Evolutionary conservation across 345 rosid species (phyloP), one percentile per base, ranked within the genome.

Genomic region (Gossypium mustelinum): DNA sequence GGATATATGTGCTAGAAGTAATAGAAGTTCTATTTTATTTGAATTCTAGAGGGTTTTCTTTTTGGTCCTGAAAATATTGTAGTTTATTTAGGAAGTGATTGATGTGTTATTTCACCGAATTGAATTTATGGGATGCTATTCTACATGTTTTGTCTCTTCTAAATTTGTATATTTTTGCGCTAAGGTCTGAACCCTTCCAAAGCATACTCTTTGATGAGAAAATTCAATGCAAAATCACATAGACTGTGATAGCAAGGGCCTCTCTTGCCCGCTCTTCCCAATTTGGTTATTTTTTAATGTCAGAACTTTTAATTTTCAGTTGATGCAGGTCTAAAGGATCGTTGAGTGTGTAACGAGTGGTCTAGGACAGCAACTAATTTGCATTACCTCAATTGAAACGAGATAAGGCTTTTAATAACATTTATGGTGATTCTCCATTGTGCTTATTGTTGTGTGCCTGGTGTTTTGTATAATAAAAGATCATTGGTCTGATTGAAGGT

Each of bases 271-370:
- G 2, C 13, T 25, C 72, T 68, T 2, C 44, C 44, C 44, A 68
- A 34, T 50, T 68, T 68, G 44, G 44, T 68, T 16, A 16, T 25
- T 25, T 58, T 50, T 68, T 25, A 24, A 50, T 8, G 58, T 50
- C 10, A 9, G 20, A 50, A 68, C 14, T 9, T 27, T 50, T 50
- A 25, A 50, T 27, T 51, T 68, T 50, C 9, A 1, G 16, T 25
- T 50, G 59, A 50, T 68, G 73, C 73, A 68, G 73, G 73, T 69
- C 73, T 68, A 16, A 54, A 68, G 57, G 57, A 24, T 68, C 58
- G 22, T 27, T 0, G 44, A 25, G 43, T 10, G 9, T 20, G 29
- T 8, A 4, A 50, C 11, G 44, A 48, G 18, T 20, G 57, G 16
- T 50, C 39, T 27, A 24, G 59, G 4, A 41, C 55, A 47, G 73